Evolutionary conservation across 352 stramenopile genomes (phyloP).

Genomic region (Hyaloperonospora arabidopsidis): DNA sequence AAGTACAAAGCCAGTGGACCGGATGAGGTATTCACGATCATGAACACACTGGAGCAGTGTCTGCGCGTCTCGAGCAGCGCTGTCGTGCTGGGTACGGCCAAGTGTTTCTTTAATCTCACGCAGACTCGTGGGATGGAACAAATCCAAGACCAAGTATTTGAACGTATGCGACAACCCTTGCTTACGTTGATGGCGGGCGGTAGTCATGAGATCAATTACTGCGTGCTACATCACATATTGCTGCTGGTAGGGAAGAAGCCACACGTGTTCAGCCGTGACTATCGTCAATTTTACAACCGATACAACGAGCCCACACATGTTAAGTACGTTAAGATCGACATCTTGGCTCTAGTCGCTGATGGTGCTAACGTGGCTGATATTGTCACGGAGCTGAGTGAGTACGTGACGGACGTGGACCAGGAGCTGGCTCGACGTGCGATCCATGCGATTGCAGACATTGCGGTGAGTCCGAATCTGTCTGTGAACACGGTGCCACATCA

Average conservation of each 20-base stretch:
- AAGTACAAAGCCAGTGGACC: slow-evolving; percentile 92
- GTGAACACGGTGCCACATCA: slow-evolving; percentile 32
- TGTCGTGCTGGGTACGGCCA: slow-evolving; percentile 94
- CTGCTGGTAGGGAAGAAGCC: slow-evolving; percentile 91
- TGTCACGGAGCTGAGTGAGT: slow-evolving; percentile 95
- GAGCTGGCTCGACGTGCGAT: slow-evolving; percentile 90
- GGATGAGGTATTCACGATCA: slow-evolving; percentile 97
- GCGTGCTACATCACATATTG: slow-evolving; percentile 95
- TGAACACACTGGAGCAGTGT: slow-evolving; percentile 94
- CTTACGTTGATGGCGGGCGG: slow-evolving; percentile 96
- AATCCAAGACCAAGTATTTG: slow-evolving; percentile 84
- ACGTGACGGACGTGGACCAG: slow-evolving; percentile 92
- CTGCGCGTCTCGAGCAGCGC: slow-evolving; percentile 93
- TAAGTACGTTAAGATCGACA: slow-evolving; percentile 96
- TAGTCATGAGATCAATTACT: slow-evolving; percentile 91
- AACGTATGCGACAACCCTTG: slow-evolving; percentile 91
- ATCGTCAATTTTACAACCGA: slow-evolving; percentile 95
- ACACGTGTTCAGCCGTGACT: slow-evolving; percentile 96
- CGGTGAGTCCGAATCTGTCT: slow-evolving; percentile 71
- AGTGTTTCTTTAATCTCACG: slow-evolving; percentile 96
- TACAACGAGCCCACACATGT: slow-evolving; percentile 98
- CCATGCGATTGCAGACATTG: slow-evolving; percentile 90
- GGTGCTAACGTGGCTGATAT: slow-evolving; percentile 92
- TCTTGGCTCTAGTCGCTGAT: slow-evolving; percentile 93
- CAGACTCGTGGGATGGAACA: slow-evolving; percentile 76